phyloP scores from a whole-genome alignment of 2,329 filamentous ascomycete species.

The Thermothelomyces thermophilus region DNA sequence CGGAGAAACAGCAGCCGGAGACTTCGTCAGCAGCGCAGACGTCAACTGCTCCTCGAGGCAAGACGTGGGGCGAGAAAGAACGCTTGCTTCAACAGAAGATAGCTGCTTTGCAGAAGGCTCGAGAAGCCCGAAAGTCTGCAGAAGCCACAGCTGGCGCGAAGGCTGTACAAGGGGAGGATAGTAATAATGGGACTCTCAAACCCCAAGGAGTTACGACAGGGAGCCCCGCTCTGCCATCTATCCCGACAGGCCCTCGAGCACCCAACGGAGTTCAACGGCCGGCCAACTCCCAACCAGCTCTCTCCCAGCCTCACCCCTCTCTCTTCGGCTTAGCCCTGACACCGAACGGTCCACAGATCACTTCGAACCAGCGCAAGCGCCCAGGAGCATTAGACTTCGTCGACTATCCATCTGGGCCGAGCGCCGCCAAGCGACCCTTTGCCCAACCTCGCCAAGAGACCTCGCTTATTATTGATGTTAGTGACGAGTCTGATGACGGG shows the following conservation, averaged over 20 bases:
- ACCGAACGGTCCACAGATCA: conserved; percentile 15
- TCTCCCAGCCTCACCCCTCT: conserved; percentile 5
- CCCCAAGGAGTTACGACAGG: not conserved
- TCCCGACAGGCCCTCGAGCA: conserved; percentile 7
- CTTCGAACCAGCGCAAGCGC: conserved; percentile 33
- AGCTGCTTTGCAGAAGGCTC: conserved; percentile 61
- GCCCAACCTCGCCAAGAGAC: conserved; percentile 52
- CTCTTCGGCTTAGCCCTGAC: conserved; percentile 19
- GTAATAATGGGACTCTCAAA: conserved; percentile 8
- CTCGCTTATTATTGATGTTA: conserved; percentile 75
- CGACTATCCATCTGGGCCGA: conserved; percentile 38
- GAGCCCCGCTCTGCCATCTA: not conserved
- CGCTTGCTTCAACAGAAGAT: conserved; percentile 69
- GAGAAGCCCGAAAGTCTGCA: conserved; percentile 36
- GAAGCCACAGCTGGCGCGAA: conserved; percentile 21
- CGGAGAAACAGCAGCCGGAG: conserved; percentile 9
- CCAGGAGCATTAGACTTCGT: conserved; percentile 65
- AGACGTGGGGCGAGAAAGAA: conserved; percentile 62
- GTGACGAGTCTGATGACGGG: conserved; percentile 59
- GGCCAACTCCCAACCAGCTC: not conserved
- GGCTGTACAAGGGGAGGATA: conserved; percentile 7
- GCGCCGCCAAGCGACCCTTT: conserved; percentile 53
- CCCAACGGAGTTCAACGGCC: not conserved
- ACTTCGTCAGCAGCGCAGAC: conserved; percentile 1
- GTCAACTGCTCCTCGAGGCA: conserved; percentile 28